phyloP scores from a whole-genome alignment of 169 alveolate species.

The Theileria sp. region DNA sequence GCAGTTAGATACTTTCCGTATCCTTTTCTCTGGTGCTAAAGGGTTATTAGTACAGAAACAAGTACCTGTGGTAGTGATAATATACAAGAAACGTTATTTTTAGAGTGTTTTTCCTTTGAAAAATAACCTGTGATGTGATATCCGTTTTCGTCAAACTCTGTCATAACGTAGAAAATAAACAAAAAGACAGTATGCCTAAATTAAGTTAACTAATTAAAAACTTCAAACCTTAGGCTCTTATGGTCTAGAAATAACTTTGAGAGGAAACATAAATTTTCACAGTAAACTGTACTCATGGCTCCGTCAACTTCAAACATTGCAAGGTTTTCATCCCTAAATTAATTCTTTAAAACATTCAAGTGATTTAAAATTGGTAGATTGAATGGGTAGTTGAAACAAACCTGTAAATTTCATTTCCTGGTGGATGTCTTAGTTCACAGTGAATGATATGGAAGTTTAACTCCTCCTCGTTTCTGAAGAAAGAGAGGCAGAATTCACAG shows the following conservation, averaged over 20 bases:
- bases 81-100: conserved; percentile 86
- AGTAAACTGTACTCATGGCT: conserved; percentile 85
- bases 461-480: conserved; percentile 84
- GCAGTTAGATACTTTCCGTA: conserved; percentile 86
- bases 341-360: background rate
- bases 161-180: conserved; percentile 91
- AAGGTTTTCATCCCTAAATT: conserved; percentile 81
- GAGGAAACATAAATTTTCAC: conserved; percentile 94
- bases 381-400: conserved; percentile 24
- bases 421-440: conserved; percentile 92
- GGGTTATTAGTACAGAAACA: background rate
- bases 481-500: conserved; percentile 94
- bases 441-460: conserved; percentile 82
- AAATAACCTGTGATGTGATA: conserved; percentile 89
- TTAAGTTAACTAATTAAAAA: background rate
- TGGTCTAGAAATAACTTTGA: conserved; percentile 96
- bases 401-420: conserved; percentile 95
- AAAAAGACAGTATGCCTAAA: conserved; percentile 76
- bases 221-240: conserved; percentile 87
- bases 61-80: conserved; percentile 84
- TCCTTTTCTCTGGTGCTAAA: conserved; percentile 87
- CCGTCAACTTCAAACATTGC: conserved; percentile 97
- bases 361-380: background rate
- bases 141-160: conserved; percentile 87
- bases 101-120: conserved; percentile 87